Base-by-base conservation (phyloP, 495 filamentous ascomycete genomes). In the Eremomyces bilateralis region DNA sequence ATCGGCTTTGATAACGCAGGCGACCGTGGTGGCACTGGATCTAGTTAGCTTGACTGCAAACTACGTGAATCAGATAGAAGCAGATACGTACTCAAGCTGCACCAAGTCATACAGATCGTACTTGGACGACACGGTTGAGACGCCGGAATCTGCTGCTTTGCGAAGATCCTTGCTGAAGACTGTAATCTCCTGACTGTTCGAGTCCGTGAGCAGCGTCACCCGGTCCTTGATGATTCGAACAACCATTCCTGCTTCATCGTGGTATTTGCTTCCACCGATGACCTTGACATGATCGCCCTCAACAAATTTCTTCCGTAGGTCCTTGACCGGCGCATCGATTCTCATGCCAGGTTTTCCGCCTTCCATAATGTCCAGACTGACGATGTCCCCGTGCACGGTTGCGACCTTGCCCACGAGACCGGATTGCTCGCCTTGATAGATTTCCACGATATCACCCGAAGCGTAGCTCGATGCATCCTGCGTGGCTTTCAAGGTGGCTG, bases 231-330 rank as follows among this genome's bases (percentile, higher is more conserved):
- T 72, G 40, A 93, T 88, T 50, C 80, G 76, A 29, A 93, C 80
- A 10, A 99, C 84, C 77, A 94, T 91, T 47, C 90, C 90, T 31
- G 92, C 70, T 55, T 94, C 90, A 44, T 95, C 88, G 36, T 74
- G 66, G 51, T 76, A 95, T 35, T 80, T 74, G 53, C 84, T 93
- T 21, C 83, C 85, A 28, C 88, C 84, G 47, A 94, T 92, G 41
- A 94, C 85, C 55, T 94, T 95, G 60, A 95, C 90, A 50, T 99
- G 90, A 49, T 99, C 88, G 60, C 90, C 90, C 39, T 80, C 69
- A 37, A 63, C 70, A 67, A 99, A 99, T 21, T 74, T 66, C 56
- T 99, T 99, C 38, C 90, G 79, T 1, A 99, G 69, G 25, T 80
- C 77, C 52, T 84, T 92, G 30, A 84, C 73, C 11, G 90, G 85